Percentiles rank a stretch among this genome's conserved stretches.
These are phyloP conservation scores for Williopsis jadinii DNA, from an alignment of 1,139 yeast genomes.

Conservation along the genomic window DNA sequence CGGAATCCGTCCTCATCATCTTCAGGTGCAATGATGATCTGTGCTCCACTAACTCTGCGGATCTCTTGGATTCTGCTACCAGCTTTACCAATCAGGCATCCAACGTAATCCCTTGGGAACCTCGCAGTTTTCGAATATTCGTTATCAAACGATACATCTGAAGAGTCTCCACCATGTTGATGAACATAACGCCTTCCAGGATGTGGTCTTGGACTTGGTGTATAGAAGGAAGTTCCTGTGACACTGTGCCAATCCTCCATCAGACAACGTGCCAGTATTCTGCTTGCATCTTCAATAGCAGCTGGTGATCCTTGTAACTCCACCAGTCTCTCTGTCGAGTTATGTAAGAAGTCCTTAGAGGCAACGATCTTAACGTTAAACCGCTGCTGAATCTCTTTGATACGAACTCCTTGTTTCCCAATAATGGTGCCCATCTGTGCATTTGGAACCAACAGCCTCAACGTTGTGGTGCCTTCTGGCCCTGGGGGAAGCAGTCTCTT, in stretches of 20 bases:
- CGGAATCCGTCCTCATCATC: constrained; percentile 61
- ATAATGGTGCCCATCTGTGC: constrained; percentile 87
- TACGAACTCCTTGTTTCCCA: constrained; percentile 79
- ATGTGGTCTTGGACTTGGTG: constrained; percentile 42
- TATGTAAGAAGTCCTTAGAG: constrained; percentile 76
- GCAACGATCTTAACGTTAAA: constrained; percentile 80
- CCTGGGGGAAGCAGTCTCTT: constrained; percentile 51
- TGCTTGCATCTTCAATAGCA: constrained; percentile 50
- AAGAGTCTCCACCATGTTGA: neutral
- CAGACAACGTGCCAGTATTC: constrained; percentile 64
- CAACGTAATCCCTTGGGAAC: constrained; percentile 81
- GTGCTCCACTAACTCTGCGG: constrained; percentile 73
- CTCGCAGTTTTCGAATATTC: constrained; percentile 35
- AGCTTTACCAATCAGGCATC: constrained; percentile 83
- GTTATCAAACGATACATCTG: neutral
- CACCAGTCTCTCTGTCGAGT: constrained; percentile 80
- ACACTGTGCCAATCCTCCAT: constrained; percentile 66
- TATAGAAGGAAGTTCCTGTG: constrained; percentile 58
- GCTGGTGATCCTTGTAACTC: constrained; percentile 81
- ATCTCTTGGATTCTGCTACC: constrained; percentile 87
- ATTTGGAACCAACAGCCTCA: constrained; percentile 75
- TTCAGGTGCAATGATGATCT: constrained; percentile 71
- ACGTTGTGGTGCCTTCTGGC: constrained; percentile 44
- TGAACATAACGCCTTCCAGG: constrained; percentile 3
- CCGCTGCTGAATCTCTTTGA: constrained; percentile 70